A percentile compares a stretch with the other conserved stretches of the same genome.
phyloP scores from a whole-genome alignment of 2,329 filamentous ascomycete species.

The Alternaria dauci region DNA sequence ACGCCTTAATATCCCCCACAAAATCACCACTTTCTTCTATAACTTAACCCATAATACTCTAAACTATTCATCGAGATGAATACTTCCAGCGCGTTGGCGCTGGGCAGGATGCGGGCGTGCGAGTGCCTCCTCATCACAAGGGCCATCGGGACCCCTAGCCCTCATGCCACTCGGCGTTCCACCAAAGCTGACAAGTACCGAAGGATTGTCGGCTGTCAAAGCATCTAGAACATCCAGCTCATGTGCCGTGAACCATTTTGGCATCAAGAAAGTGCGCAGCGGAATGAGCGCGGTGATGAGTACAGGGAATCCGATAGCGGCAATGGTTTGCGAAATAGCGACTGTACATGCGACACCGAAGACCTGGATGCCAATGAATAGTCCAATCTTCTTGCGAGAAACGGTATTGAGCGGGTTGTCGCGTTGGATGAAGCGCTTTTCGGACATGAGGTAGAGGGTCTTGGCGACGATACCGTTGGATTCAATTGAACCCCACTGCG shows the following conservation, averaged over 20 bases:
- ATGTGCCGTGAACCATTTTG: constrained; percentile 58
- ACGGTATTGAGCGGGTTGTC: constrained; percentile 57
- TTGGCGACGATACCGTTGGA: constrained; percentile 61
- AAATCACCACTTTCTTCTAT: not conserved
- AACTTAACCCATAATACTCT: not conserved
- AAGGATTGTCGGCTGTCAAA: constrained; percentile 61
- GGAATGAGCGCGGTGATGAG: constrained; percentile 65
- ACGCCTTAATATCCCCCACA: too few relatives aligned
- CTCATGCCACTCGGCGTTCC: constrained; percentile 52
- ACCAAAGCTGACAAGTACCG: constrained; percentile 62
- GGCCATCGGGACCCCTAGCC: not conserved
- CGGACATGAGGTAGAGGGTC: constrained; percentile 57
- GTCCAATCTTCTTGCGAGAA: constrained; percentile 55
- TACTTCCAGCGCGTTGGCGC: constrained; percentile 35
- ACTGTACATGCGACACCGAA: constrained; percentile 60
- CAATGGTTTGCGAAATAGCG: constrained; percentile 65
- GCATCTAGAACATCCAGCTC: constrained; percentile 61
- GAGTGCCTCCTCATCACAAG: constrained; percentile 23
- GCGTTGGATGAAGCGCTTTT: constrained; percentile 58
- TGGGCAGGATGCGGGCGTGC: constrained; percentile 13
- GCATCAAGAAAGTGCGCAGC: constrained; percentile 59
- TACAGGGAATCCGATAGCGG: constrained; percentile 65
- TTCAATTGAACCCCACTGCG: constrained; percentile 54
- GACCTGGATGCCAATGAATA: constrained; percentile 60
- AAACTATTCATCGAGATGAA: constrained; percentile 3